A percentile compares a stretch with the other conserved stretches of the same genome.
phyloP scores from a whole-genome alignment of 1,284 basidiomycete genomes.

The Leucoagaricus sp. region DNA sequence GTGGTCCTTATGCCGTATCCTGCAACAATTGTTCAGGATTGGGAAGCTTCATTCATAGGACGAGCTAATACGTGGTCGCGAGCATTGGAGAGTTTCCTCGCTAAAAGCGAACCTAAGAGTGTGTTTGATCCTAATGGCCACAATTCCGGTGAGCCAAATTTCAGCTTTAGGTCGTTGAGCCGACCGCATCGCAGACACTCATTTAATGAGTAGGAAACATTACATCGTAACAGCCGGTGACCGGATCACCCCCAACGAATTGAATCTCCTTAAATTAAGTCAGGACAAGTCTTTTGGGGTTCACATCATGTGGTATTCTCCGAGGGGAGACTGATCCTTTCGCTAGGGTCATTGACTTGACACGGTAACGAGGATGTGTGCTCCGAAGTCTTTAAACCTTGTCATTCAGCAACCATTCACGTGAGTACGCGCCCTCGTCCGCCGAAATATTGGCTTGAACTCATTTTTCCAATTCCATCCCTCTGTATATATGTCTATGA shows the following conservation, averaged over 20 bases:
- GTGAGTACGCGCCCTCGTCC: no score
- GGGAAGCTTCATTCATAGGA: constrained; percentile 31
- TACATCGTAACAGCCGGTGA: not conserved
- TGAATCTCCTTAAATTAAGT: not conserved
- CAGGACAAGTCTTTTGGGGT: no score
- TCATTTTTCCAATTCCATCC: not conserved
- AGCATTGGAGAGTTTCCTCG: constrained; percentile 30
- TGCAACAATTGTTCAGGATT: constrained; percentile 29
- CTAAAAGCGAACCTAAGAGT: constrained; percentile 16
- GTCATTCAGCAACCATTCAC: no score
- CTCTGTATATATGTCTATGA: not conserved
- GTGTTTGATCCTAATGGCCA: not conserved
- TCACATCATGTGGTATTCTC: no score
- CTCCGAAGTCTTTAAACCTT: no score
- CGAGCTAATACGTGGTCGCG: constrained; percentile 28
- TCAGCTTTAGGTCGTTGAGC: not conserved
- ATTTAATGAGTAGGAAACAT: not conserved
- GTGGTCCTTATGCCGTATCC: constrained; percentile 33
- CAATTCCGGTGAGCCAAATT: constrained; percentile 3
- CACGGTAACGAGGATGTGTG: no score
- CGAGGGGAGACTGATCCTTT: no score
- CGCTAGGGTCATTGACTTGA: no score
- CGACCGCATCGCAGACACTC: not conserved
- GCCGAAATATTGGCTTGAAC: no score
- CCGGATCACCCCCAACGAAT: not conserved